Percentiles rank a stretch among this genome's conserved stretches.
phyloP scores from a whole-genome alignment of 768 basidiomycete species.

The Leucocoprinus birnbaumii region DNA sequence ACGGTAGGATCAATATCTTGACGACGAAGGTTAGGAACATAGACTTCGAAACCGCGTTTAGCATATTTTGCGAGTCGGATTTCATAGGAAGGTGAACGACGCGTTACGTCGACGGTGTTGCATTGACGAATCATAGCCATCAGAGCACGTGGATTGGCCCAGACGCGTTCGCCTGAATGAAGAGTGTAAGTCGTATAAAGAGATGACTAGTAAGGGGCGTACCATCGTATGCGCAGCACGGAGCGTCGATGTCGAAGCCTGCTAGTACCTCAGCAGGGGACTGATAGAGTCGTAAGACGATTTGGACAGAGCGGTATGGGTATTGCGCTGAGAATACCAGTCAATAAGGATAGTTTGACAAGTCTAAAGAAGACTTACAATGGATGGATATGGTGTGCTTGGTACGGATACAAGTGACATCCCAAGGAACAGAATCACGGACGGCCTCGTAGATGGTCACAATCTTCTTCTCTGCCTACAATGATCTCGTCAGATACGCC shows the following conservation, averaged over 20 bases:
- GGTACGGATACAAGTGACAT: conserved; percentile 63
- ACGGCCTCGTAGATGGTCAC: conserved; percentile 59
- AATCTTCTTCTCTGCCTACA: conserved; percentile 58
- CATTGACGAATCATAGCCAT: conserved; percentile 65
- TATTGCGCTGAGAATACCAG: conserved; percentile 45
- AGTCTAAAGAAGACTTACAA: conserved; percentile 27
- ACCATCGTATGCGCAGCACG: conserved; percentile 50
- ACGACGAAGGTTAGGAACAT: conserved; percentile 49
- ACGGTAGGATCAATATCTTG: conserved; percentile 59
- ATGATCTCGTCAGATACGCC: background rate
- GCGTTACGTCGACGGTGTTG: conserved; percentile 59
- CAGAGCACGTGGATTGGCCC: conserved; percentile 58
- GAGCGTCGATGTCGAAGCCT: conserved; percentile 66
- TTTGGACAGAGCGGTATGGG: conserved; percentile 65
- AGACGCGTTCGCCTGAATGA: conserved; percentile 41
- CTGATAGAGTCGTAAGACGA: conserved; percentile 59
- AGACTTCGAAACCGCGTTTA: conserved; percentile 51
- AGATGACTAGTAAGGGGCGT: background rate
- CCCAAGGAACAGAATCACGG: conserved; percentile 65
- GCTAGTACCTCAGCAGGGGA: conserved; percentile 66
- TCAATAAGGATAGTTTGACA: background rate
- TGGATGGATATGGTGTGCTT: conserved; percentile 67
- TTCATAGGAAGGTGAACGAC: conserved; percentile 67
- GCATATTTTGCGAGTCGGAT: conserved; percentile 60
- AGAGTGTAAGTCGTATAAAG: background rate